Base-by-base conservation (phyloP, 225 moss, liverwort and hornwort genomes). In the Ulota crispa region DNA sequence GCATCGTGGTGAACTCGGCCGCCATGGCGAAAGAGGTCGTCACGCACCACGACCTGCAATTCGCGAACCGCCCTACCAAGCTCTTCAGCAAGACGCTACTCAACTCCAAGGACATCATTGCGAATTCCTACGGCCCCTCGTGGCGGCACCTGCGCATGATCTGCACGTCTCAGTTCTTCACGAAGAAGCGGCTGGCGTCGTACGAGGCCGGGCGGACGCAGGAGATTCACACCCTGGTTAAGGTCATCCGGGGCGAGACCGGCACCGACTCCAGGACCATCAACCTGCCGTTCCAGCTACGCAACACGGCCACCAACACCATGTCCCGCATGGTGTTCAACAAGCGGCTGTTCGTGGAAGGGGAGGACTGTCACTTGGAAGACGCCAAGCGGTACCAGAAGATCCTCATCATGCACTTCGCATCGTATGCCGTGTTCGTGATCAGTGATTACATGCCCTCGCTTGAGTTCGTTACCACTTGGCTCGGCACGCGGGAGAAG, bases 311-410 rank as follows among this genome's bases (percentile, higher is more conserved):
- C 6, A 76, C 84, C 16, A 93, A 93, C 72, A 61, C 86, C 32
- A 86, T 92, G 23, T 88, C 91, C 53, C 87, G 91, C 18, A 90
- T 89, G 89, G 84, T 91, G 41, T 82, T 89, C 65, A 91, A 91
- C 70, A 89, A 91, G 73, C 83, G 88, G 21, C 32, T 88, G n/a
- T 84, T 90, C 41, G 86, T 75, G 42, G 88, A 88, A 77, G 84
- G 85, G 6, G 69, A 76, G 7, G 82, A 23, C 5, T 52, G 61
- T 55, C 59, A 78, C 37, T 56, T 78, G 57, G 77, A 84, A 53
- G 88, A 90, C 54, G 90, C 90, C 6, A 52, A 70, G 52, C 81
- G 79, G 15, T 90, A 86, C 84, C 88, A 90, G 81, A 39, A 86
- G 9, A 70, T 90, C 43, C 73, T 88, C 8, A 61, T 15, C 54